Conservation (phyloP, 257 asterid species). For the Sherardia arvensis region DNA sequence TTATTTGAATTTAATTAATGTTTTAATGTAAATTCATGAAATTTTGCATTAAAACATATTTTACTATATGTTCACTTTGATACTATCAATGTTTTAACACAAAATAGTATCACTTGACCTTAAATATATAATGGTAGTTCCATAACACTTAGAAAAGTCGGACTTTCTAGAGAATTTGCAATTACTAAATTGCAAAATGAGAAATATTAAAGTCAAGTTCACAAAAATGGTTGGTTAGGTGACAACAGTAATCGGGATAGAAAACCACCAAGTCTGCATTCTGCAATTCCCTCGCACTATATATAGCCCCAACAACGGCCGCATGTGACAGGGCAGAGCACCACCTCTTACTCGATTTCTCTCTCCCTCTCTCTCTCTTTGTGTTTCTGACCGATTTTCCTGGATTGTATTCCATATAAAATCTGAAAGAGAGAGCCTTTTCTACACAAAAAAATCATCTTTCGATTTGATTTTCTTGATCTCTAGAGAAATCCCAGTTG, state of each 20-base stretch:
- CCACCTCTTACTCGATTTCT: neutral
- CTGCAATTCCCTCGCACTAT: slow-evolving; percentile 19
- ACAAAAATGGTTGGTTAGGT: slow-evolving; percentile 7
- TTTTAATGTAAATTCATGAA: no score
- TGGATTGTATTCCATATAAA: slow-evolving; percentile 5
- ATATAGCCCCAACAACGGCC: slow-evolving; percentile 16
- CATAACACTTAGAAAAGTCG: no score
- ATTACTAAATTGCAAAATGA: neutral
- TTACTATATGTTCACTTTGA: no score
- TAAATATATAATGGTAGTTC: no score
- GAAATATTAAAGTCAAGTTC: neutral
- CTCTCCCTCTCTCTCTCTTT: slow-evolving; percentile 1
- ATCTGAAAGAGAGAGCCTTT: neutral
- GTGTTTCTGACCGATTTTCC: slow-evolving; percentile 7
- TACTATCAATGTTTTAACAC: no score
- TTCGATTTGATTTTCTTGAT: slow-evolving; percentile 1
- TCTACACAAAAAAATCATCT: neutral
- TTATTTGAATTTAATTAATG: no score
- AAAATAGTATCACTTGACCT: no score
- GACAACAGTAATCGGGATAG: neutral
- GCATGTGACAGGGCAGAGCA: neutral
- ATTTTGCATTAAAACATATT: no score
- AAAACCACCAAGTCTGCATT: slow-evolving; percentile 43
- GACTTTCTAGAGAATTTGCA: no score
- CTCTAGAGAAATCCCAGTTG: neutral